Evolutionary conservation across 2,329 filamentous ascomycete genomes (phyloP), one percentile per base, ranked within the genome.

Genomic region (Chaetomium sp.): DNA sequence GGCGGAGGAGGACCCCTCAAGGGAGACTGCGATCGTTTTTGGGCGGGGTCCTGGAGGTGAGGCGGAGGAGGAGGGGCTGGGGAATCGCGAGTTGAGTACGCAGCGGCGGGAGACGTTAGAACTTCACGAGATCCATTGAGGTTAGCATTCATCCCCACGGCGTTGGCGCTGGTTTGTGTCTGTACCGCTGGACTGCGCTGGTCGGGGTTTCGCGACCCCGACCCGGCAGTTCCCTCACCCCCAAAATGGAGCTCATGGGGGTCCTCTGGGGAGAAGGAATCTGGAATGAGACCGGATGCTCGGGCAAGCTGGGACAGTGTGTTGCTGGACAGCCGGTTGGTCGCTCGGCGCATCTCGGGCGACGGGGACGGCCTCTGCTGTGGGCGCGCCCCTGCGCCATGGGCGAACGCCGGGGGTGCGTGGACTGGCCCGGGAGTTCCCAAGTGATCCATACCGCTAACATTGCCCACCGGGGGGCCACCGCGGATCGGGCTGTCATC

Each of bases 271-370:
- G 19, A 63, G 55, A 65, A 64, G 50, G 66, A 66, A 42, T 71
- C 67, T 7, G 67, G 67, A 47, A 74, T 67, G 49, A 82, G 70
- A 27, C 79, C 81, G 53, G 81, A 82, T 46, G 87, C 87, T 62
- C 86, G 87, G 36, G 83, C 84, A 68, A 97, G 78, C 67, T 96
- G 90, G 45, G 85, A 80, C 46, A 96, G 76, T 0, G 92, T 97
- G 1, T 84, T 85, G 62, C 79, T 81, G 33, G 94, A 96, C 69
- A 97, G 85, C 27, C 90, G 86, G 63, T 87, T 91, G 63, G 90
- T 94, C 51, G 88, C 89, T 61, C 85, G 85, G 59, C 88, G 86
- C 64, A 92, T 77, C 67, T 94, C 89, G 11, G 87, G 82, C 35
- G 89, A 86, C 56, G 89, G 83, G 63, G 88, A 84, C 0, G 88